phyloP scores from a whole-genome alignment of 148 eudicot species.

The Rhododendron vialii region DNA sequence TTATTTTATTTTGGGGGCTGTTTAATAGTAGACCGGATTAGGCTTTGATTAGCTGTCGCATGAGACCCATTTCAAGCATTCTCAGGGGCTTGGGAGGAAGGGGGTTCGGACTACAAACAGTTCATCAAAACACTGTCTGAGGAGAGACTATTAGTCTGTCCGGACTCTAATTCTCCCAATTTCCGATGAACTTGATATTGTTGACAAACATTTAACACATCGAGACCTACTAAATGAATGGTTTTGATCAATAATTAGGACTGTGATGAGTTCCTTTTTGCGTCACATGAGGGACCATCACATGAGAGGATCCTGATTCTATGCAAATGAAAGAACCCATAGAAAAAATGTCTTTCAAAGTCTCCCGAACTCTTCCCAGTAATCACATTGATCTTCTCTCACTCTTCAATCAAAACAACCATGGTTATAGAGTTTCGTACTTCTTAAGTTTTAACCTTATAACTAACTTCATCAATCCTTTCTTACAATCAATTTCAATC shows the following conservation, averaged over 20 bases:
- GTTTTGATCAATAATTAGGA: not conserved
- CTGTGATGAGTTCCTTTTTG: not conserved
- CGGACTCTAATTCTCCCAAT: not conserved
- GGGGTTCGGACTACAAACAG: not conserved
- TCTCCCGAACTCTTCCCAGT: not conserved
- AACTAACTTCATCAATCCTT: not conserved
- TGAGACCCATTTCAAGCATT: not conserved
- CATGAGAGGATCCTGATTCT: not conserved
- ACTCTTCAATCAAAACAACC: not conserved
- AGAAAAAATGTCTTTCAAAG: no score
- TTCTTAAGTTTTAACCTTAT: no score
- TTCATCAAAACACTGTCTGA: no score
- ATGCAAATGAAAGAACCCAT: no score
- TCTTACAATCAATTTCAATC: not conserved
- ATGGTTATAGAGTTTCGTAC: not conserved
- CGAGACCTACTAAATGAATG: not conserved
- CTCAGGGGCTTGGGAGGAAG: not conserved
- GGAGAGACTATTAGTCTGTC: not conserved
- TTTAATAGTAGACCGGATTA: no score
- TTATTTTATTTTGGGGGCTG: no score
- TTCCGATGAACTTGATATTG: not conserved
- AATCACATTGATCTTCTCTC: not conserved
- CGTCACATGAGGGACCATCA: not conserved
- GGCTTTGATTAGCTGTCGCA: no score
- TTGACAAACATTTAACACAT: rapidly evolving